Percentiles rank a stretch among this genome's conserved stretches.
Evolutionary conservation across 768 basidiomycete genomes (phyloP).

Genomic region (Termitomyces sp.): DNA sequence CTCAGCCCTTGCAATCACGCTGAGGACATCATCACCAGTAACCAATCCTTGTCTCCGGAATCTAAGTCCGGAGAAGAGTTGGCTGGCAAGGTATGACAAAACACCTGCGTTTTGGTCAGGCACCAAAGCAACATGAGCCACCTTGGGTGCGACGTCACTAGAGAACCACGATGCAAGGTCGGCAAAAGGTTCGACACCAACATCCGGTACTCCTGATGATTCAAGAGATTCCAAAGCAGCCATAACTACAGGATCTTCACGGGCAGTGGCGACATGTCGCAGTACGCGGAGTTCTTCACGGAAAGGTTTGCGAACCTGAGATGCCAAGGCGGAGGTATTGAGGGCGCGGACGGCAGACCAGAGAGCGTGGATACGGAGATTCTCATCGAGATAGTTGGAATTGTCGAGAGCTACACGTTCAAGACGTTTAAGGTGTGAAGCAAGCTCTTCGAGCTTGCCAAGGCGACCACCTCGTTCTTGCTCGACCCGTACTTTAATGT

Average conservation of each 20-base stretch:
- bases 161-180: conserved; percentile 92
- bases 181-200: conserved; percentile 83
- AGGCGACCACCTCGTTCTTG: conserved; percentile 94
- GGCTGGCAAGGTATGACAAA: conserved; percentile 81
- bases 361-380: conserved; percentile 84
- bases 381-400: conserved; percentile 86
- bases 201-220: conserved; percentile 66
- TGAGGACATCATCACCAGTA: conserved; percentile 78
- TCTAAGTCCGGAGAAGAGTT: conserved; percentile 64
- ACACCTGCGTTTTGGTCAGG: conserved; percentile 89
- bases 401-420: conserved; percentile 92
- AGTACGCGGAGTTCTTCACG: conserved; percentile 84
- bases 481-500: conserved; percentile 94
- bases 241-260: conserved; percentile 63
- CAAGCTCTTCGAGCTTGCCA: conserved; percentile 90
- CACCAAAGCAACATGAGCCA: conserved; percentile 86
- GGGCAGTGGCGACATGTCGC: conserved; percentile 64
- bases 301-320: conserved; percentile 75
- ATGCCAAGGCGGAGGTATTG: conserved; percentile 55
- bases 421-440: conserved; percentile 83
- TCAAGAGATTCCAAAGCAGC: conserved; percentile 70
- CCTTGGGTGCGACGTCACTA: conserved; percentile 74
- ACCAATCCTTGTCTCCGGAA: conserved; percentile 81
- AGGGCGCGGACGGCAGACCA: conserved; percentile 91
- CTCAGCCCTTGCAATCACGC: conserved; percentile 85